Conservation (phyloP, 768 basidiomycete genomes). For the Mycena venus region DNA sequence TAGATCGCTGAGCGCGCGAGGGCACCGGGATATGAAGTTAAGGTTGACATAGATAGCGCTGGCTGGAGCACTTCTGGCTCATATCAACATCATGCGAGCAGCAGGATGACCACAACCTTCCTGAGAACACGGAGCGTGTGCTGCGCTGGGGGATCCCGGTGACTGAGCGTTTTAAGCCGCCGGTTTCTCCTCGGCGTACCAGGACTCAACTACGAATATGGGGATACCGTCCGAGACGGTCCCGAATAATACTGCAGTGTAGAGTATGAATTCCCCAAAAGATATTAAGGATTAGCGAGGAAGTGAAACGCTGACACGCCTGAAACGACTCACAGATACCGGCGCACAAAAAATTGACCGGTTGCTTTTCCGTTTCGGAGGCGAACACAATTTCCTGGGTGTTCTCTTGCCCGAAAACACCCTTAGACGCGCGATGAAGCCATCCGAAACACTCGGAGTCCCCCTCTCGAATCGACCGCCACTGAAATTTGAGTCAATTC, state of each 20-base stretch:
- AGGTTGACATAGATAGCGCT: constrained; percentile 1
- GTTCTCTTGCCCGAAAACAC: background rate
- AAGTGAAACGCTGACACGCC: background rate
- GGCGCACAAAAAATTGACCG: background rate
- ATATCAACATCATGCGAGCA: background rate
- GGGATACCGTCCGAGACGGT: background rate
- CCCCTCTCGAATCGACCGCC: background rate
- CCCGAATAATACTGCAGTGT: background rate
- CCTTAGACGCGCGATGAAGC: background rate
- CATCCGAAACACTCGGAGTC: constrained; percentile 1
- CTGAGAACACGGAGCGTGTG: constrained; percentile 11
- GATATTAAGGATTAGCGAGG: background rate
- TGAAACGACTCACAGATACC: constrained; percentile 16
- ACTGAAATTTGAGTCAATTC: background rate
- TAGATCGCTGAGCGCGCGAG: constrained; percentile 10
- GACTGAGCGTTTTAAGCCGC: constrained; percentile 1
- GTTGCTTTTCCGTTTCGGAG: background rate
- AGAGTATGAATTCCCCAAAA: background rate
- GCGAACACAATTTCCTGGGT: background rate
- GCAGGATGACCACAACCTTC: constrained; percentile 1
- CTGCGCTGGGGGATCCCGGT: background rate
- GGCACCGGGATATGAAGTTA: constrained; percentile 12
- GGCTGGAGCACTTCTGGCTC: background rate
- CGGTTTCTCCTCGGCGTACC: constrained; percentile 5
- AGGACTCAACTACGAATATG: background rate